Evolutionary conservation across 164 flowering plant species (phyloP), one percentile per base, ranked within the genome.

Genomic region (Buxus sempervirens): DNA sequence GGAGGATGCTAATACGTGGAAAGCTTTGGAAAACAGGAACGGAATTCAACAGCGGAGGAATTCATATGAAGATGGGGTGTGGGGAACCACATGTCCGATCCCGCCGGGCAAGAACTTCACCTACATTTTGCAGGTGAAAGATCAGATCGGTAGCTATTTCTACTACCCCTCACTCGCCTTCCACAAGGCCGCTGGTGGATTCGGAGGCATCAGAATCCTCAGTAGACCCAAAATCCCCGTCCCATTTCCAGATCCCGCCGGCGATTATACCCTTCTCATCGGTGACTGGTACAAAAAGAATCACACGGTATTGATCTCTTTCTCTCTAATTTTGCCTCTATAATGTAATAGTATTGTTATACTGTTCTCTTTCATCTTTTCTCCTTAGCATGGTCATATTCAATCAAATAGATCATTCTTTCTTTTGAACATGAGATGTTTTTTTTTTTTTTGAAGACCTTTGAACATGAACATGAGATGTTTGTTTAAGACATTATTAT

Each of bases 181-280:
- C 80, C 97, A 91, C 84, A 91, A 91, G 70, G 97, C 96, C 15
- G 97, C 96, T 1, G 97, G 96, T 53, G 97, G 88, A 4, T 91
- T 86, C 27, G 97, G 97, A 13, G 96, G 91, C 0, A 81, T 91
- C 59, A 79, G 83, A 67, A 89, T 91, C 72, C 82, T 86, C 24
- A 91, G 97, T 75, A 75, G 97, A 25, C 97, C 97, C 0, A 21
- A 65, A 26, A 91, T 91, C 64, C 97, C 97, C 0, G 90, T 91
- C 15, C 96, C 97, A 20, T 91, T 91, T 69, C 73, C 78, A 1
- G 82, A 80, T 0, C 97, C 97, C 0, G 87, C 89, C 21, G 93
- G 81, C 10, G 97, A 91, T 60, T 82, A 70, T 75, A 88, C 91
- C 1, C 73, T 91, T 28, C 88, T 91, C 26, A 88, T 89, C 54